Base-by-base conservation (phyloP, 495 filamentous ascomycete genomes). In the Aspergillus bridgeri region DNA sequence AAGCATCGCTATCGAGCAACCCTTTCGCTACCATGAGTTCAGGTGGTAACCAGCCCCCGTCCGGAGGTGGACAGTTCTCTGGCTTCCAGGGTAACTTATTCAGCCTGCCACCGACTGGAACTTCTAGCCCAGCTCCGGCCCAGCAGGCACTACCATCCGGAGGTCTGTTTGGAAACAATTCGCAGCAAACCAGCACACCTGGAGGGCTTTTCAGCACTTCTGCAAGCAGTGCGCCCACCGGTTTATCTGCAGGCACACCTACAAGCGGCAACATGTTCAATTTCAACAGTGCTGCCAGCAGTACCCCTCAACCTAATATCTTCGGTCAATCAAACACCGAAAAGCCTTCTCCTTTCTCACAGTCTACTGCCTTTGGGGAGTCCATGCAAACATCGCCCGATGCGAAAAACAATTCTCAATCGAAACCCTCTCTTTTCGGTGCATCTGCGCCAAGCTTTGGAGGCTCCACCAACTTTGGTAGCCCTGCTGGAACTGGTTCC, bases 351-450 rank as follows among this genome's bases (percentile, higher is more conserved):
- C 44, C 59, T 24, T 69, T 71, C 38, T 57, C 62, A 2, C 62
- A 71, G 42, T 66, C 64, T 42, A 53, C 61, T 24, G 64, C 63
- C 19, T 56, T 68, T 48, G 60, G 58, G 24, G 75, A 78, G 33
- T 74, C 69, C 15, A 79, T 79, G 76, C 73, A 76, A 59, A 77
- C 66, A 20, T 79, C 74, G 5, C 73, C 73, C 7, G 76, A 77
- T 42, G 57, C 65, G 17, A 77, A 78, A 55, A 60, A 63, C 33
- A 68, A 65, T 25, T 38, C 51, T n/a, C 53, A 51, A 19, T 60
- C 62, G 15, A 65, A 65, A 46, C 27, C 60, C 20, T 60, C 57
- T 13, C 53, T 64, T 18, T 67, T 68, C 42, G 60, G 59, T 33
- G 50, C 50, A n/a, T 48, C 58, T 3, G 27, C 47, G n/a, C 42